Base-by-base conservation (phyloP, 805 yeast genomes). In the Clavispora asparagi region DNA sequence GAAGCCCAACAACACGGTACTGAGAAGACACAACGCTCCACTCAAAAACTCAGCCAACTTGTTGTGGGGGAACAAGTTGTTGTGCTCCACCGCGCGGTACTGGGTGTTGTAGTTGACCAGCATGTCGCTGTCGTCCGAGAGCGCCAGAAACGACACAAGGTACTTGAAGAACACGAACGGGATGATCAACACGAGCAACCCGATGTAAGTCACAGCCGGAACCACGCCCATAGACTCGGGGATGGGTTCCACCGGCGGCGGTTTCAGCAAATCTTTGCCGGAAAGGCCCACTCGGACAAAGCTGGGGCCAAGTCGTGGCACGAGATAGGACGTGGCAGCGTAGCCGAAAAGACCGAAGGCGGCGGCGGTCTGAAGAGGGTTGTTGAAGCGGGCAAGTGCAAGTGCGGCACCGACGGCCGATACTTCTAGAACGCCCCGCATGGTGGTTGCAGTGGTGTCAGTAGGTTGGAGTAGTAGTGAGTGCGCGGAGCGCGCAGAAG, bases 151-250 rank as follows among this genome's bases (percentile, higher is more conserved):
- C 6, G 81, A 74, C 33, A 83, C 85, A 53, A 87, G 68, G 61
- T 82, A 63, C 61, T 83, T 84, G 71, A 81, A 83, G 61, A 92
- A 92, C 61, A 90, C 68, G 60, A 89, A 87, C 29, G 99, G 99
- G 36, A 92, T 87, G 63, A 88, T 84, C 52, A 85, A 75, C 57
- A 89, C 78, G 87, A 94, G 84, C 37, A 87, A 64, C 52, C 90
- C 81, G 45, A 94, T 64, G 61, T 91, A 90, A 0, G 90, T 82
- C 4, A 86, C 74, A 0, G 96, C 94, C 6, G 89, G 78, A 0
- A 92, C 85, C 2, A 89, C 84, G n/a, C 99, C 99, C 73, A 92
- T 82, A 0, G 95, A 79, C 67, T 94, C 99, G 1, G 99, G 94
- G 9, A 89, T 75, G 33, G 61, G 64, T 10, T 28, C 43, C 2